phyloP scores from a whole-genome alignment of 768 basidiomycete genomes.

The Auriculariales sp. region DNA sequence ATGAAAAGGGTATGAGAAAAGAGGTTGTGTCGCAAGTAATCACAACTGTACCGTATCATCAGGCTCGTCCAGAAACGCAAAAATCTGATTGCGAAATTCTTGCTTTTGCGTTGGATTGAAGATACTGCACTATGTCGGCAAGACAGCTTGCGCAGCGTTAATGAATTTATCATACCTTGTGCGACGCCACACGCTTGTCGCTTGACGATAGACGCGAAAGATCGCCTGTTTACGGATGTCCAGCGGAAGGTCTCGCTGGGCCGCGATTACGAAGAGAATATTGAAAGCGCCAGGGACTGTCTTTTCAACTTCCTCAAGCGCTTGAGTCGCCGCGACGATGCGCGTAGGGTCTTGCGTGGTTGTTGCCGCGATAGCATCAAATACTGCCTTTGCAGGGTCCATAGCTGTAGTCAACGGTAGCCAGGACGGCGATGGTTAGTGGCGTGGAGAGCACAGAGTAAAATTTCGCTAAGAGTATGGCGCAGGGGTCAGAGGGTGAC shows the following conservation, averaged over 20 bases:
- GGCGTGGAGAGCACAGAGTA: no score
- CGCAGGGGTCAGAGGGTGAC: no score
- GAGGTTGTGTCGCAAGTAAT: no score
- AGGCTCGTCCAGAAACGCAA: slow-evolving; percentile 57
- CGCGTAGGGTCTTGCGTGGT: slow-evolving; percentile 52
- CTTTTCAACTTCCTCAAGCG: slow-evolving; percentile 53
- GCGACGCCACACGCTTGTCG: no score
- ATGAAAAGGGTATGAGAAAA: slow-evolving; percentile 6
- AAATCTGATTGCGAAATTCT: slow-evolving; percentile 1
- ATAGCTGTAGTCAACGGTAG: not conserved
- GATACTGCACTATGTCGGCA: not conserved
- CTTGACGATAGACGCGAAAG: slow-evolving; percentile 80
- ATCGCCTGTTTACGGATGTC: slow-evolving; percentile 66
- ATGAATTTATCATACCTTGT: not conserved
- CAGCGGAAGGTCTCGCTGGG: slow-evolving; percentile 39
- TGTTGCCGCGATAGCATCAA: slow-evolving; percentile 49
- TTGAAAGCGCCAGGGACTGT: slow-evolving; percentile 60
- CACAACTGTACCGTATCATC: slow-evolving; percentile 51
- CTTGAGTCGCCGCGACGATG: slow-evolving; percentile 33
- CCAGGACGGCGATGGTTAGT: no score
- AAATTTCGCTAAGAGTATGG: no score
- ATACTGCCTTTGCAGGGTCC: slow-evolving; percentile 18
- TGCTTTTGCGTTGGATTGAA: not conserved
- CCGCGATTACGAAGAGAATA: slow-evolving; percentile 58
- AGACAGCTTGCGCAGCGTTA: not conserved